Evolutionary conservation across 2,329 filamentous ascomycete genomes (phyloP).

Genomic region (Aspergillus transmontanensis): DNA sequence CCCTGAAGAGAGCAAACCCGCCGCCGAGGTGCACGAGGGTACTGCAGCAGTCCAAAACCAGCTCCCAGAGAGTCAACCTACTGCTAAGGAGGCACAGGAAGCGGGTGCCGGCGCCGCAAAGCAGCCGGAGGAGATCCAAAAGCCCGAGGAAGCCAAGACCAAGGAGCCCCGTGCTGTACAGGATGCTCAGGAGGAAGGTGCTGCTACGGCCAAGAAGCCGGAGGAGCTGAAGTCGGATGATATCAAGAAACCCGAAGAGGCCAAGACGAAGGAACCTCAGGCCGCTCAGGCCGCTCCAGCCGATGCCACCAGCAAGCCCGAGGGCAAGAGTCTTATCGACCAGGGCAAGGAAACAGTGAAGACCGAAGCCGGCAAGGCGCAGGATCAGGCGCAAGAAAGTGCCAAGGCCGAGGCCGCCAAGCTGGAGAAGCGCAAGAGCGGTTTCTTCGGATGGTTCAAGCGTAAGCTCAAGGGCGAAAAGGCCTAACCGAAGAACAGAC

Average conservation of each 20-base stretch:
- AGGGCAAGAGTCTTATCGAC: constrained; percentile 16
- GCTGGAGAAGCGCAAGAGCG: constrained; percentile 30
- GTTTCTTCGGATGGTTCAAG: constrained; percentile 31
- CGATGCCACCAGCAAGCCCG: constrained; percentile 8
- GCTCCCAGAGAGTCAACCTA: not conserved
- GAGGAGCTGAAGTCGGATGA: constrained; percentile 9
- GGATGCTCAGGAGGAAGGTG: not conserved
- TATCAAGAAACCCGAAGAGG: constrained; percentile 16
- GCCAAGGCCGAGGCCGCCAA: constrained; percentile 17
- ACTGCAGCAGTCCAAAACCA: constrained; percentile 1
- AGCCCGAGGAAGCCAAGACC: constrained; percentile 9
- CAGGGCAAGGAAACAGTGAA: constrained; percentile 11
- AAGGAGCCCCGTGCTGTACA: constrained; percentile 2
- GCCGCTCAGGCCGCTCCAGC: constrained; percentile 7
- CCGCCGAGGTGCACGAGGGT: not conserved
- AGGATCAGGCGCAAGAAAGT: constrained; percentile 12
- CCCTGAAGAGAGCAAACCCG: not conserved
- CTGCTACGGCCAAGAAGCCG: constrained; percentile 3
- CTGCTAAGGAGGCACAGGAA: not conserved
- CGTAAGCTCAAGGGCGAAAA: constrained; percentile 9
- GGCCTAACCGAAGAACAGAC: not conserved
- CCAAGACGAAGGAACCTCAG: constrained; percentile 12
- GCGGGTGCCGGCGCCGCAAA: not conserved
- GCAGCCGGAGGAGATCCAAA: constrained; percentile 5
- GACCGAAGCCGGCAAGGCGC: constrained; percentile 14